Evolutionary conservation across 176 grass and related monocot genomes (phyloP).

Genomic region (Hordeum marinum): DNA sequence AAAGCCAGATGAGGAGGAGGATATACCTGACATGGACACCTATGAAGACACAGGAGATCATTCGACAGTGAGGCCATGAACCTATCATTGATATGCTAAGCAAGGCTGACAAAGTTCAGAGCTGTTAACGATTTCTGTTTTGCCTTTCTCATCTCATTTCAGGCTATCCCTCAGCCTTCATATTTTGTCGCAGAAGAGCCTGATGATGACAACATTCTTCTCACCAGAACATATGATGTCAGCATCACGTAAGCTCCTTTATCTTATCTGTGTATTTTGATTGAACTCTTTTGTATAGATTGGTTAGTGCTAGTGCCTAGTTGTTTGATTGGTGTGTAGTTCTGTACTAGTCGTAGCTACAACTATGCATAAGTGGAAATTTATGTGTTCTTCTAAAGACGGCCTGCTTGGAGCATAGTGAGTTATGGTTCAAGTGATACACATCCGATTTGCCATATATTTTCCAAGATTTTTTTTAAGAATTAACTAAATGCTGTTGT

Average conservation of each 20-base stretch:
- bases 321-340: neutral
- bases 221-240: conserved; percentile 88
- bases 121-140: neutral
- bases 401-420: neutral
- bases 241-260: conserved; percentile 84
- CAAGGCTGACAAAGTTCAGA: conserved; percentile 9
- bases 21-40: conserved; percentile 92
- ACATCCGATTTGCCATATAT: neutral
- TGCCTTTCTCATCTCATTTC: conserved; percentile 27
- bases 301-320: neutral
- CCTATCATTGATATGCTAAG: conserved; percentile 10
- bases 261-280: neutral
- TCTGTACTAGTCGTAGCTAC: neutral
- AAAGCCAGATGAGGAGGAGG: conserved; percentile 84
- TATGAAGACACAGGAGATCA: conserved; percentile 67
- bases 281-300: conserved; percentile 12
- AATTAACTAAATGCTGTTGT: conserved; percentile 4
- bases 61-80: conserved; percentile 36
- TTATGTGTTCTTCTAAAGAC: neutral
- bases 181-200: conserved; percentile 86
- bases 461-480: neutral
- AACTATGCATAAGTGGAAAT: neutral
- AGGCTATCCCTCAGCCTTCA: conserved; percentile 58
- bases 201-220: conserved; percentile 97
- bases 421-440: neutral